Evolutionary conservation across 1,284 basidiomycete species (phyloP).

Genomic region (Marasmius fiardii): DNA sequence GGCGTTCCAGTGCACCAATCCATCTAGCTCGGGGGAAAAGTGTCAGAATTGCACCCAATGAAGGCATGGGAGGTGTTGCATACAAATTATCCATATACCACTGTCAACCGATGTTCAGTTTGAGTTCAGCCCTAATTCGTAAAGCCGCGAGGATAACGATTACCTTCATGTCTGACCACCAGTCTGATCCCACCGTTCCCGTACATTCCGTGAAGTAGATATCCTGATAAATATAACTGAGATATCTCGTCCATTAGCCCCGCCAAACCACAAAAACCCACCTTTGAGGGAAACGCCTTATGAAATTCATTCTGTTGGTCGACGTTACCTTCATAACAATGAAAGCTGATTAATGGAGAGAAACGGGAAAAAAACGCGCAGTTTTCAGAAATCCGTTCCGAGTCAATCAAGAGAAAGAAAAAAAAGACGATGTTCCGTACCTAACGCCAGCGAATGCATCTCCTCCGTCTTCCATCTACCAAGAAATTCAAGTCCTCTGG

Average conservation of each 20-base stretch:
- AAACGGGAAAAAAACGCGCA: neutral
- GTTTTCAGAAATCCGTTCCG: too few species aligned
- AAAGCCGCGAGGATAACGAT: neutral
- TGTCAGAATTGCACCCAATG: too few species aligned
- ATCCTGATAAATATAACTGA: slow-evolving; percentile 1
- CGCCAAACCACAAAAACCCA: slow-evolving; percentile 10
- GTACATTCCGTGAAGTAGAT: slow-evolving; percentile 21
- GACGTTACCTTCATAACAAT: slow-evolving; percentile 30
- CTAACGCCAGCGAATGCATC: slow-evolving; percentile 31
- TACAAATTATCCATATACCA: slow-evolving; percentile 56
- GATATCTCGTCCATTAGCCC: neutral
- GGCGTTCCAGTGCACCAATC: slow-evolving; percentile 14
- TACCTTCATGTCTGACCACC: slow-evolving; percentile 59
- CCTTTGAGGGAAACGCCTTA: slow-evolving; percentile 26
- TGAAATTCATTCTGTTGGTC: slow-evolving; percentile 24
- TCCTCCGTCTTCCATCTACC: slow-evolving; percentile 22
- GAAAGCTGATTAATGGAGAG: slow-evolving; percentile 20
- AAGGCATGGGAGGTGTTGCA: slow-evolving; percentile 11
- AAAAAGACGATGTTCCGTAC: too few species aligned
- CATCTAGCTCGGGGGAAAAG: slow-evolving; percentile 1
- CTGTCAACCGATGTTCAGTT: slow-evolving; percentile 21
- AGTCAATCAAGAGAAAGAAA: neutral
- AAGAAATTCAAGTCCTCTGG: neutral
- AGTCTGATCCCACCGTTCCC: slow-evolving; percentile 36
- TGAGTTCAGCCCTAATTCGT: neutral